phyloP scores from a whole-genome alignment of 495 filamentous ascomycete species.

The Lasiosphaeria hispida region DNA sequence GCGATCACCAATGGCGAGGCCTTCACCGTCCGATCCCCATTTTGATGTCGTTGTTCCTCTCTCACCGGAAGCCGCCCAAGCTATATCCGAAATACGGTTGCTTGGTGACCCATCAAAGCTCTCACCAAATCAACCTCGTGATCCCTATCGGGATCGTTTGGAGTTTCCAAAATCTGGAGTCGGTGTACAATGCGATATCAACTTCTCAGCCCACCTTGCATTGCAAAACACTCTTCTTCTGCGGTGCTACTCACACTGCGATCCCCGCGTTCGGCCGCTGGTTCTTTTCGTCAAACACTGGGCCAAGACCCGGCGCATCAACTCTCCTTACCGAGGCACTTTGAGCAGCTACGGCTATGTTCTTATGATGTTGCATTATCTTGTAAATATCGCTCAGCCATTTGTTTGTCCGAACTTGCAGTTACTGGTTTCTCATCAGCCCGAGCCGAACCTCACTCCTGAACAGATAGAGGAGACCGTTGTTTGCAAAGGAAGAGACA shows the following conservation, averaged over 20 bases:
- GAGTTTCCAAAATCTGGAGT: slow-evolving; percentile 68
- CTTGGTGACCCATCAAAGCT: slow-evolving; percentile 42
- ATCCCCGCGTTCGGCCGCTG: slow-evolving; percentile 68
- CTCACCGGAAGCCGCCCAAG: slow-evolving; percentile 11
- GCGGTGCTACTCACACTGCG: slow-evolving; percentile 71
- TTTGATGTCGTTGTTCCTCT: slow-evolving; percentile 29
- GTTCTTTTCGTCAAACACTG: slow-evolving; percentile 81
- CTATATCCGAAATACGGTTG: slow-evolving; percentile 34
- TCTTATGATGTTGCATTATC: slow-evolving; percentile 90
- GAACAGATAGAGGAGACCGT: slow-evolving; percentile 40
- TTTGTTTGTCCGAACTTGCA: slow-evolving; percentile 82
- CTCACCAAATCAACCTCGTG: slow-evolving; percentile 48
- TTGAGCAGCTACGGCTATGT: slow-evolving; percentile 85
- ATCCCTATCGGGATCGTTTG: slow-evolving; percentile 53
- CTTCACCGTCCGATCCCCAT: not conserved
- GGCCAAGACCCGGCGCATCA: slow-evolving; percentile 78
- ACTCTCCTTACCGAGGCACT: slow-evolving; percentile 76
- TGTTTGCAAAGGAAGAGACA: slow-evolving; percentile 54
- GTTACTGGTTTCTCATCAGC: slow-evolving; percentile 41
- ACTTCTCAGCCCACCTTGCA: slow-evolving; percentile 74
- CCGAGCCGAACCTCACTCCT: slow-evolving; percentile 36
- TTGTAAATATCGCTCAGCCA: slow-evolving; percentile 72
- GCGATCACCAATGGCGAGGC: slow-evolving; percentile 14
- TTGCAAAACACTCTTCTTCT: slow-evolving; percentile 77
- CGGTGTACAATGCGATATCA: slow-evolving; percentile 80